Base-by-base conservation (phyloP, 1,284 basidiomycete species). In the Irpex sp. region DNA sequence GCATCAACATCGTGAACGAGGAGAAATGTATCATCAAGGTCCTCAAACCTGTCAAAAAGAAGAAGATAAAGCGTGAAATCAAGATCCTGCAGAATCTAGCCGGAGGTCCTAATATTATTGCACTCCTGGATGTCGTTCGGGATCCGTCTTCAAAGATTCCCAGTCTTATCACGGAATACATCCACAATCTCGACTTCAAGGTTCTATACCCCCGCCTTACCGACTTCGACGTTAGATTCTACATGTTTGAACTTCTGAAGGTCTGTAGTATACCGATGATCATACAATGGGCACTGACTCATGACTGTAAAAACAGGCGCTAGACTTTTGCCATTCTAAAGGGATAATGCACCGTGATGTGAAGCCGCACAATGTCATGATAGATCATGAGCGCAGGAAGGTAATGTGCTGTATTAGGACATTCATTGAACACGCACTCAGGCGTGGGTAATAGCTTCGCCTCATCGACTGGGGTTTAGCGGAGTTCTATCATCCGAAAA, bases 301-400 rank as follows among this genome's bases (percentile, higher is more conserved):
- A 63, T 63, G 26, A 21, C 58, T 44, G 54, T 31, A 62, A 64
- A 44, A 19, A 26, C 31, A 94, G 93, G 97, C 97, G 15, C 81
- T 99, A 74, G 97, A 99, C 78, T 99, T 92, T 74, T 98, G 96
- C 73, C 97, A 98, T 78, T 98, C 97, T 38, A 93, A 96, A 70
- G 97, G 97, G 11, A 98, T 98, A 76, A 99, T 98, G 96, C 97
- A 99, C 75, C 87, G 97, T 67, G 97, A 99, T 75, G 97, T 99
- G 67, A 99, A 99, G 76, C 97, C 97, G 4, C 96, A 98, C 79
- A 99, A 99, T 76, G 96, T 99, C 64, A 98, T 99, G 96, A 98
- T 99, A 76, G 97, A 99, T 78, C 96, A 98, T 74, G 94, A 98
- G 73, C 91, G 92, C 76, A 89, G 94, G 74, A 96, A 96, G 83